Evolutionary conservation across 768 basidiomycete genomes (phyloP).

Genomic region (Mycena latifolia): DNA sequence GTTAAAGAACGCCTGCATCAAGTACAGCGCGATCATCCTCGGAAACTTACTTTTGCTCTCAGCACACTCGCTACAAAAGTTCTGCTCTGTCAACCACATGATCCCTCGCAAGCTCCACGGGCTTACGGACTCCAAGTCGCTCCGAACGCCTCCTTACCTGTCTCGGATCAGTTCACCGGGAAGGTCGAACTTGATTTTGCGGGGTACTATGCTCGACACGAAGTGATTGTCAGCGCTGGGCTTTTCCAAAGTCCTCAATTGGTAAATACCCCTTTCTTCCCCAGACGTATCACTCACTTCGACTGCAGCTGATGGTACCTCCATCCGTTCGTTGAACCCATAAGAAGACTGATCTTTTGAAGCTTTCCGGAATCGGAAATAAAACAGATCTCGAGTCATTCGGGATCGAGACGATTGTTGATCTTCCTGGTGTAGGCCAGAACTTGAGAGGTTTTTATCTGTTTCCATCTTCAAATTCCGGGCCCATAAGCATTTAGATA

Average conservation of each 20-base stretch:
- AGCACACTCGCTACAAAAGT: slow-evolving; percentile 16
- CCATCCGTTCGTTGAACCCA: slow-evolving; percentile 3
- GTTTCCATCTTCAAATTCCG: slow-evolving; percentile 2
- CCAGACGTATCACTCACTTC: slow-evolving; percentile 1
- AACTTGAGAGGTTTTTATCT: slow-evolving; percentile 11
- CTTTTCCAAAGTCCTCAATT: slow-evolving; percentile 22
- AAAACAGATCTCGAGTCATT: slow-evolving; percentile 21
- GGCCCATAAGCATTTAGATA: slow-evolving; percentile 13
- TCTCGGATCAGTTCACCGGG: slow-evolving; percentile 14
- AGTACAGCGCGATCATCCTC: slow-evolving; percentile 18
- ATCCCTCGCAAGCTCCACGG: slow-evolving; percentile 2
- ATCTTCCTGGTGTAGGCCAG: slow-evolving; percentile 17
- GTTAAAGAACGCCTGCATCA: slow-evolving; percentile 26
- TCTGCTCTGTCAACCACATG: slow-evolving; percentile 15
- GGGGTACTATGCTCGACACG: slow-evolving; percentile 18
- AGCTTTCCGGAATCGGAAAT: slow-evolving; percentile 21
- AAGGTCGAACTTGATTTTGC: slow-evolving; percentile 21
- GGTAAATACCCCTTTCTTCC: slow-evolving; percentile 6
- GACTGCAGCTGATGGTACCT: slow-evolving; percentile 19
- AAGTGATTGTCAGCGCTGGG: slow-evolving; percentile 21
- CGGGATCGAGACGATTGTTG: slow-evolving; percentile 20
- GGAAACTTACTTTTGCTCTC: slow-evolving; percentile 15
- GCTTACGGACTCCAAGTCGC: slow-evolving; percentile 21
- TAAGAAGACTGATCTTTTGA: slow-evolving; percentile 6
- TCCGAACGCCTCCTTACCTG: slow-evolving; percentile 11